Evolutionary conservation across 345 rosid genomes (phyloP).

Genomic region (Euphorbia lathyris): DNA sequence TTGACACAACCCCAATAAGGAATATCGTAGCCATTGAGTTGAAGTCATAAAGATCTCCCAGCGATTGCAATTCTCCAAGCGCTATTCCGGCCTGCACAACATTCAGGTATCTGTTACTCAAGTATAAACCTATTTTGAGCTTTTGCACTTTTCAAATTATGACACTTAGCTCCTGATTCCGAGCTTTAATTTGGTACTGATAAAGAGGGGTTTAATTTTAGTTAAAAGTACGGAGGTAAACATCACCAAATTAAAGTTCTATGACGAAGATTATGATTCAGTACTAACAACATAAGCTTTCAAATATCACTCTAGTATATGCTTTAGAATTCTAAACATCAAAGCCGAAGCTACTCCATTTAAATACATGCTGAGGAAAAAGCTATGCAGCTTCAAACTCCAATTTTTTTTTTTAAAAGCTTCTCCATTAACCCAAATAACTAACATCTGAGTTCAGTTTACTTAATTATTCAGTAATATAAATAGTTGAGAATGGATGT

Average conservation of each 20-base stretch:
- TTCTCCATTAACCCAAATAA: not conserved
- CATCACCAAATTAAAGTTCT: no score
- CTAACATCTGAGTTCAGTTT: not conserved
- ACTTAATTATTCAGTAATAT: not conserved
- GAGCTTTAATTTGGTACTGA: no score
- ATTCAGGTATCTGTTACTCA: not conserved
- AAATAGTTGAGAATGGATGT: not conserved
- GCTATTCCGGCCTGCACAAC: conserved; percentile 78
- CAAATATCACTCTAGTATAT: not conserved
- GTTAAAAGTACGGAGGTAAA: no score
- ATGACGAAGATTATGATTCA: no score
- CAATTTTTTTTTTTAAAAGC: not conserved
- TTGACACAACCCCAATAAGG: conserved; percentile 68
- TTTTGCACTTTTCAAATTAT: no score
- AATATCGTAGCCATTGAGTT: conserved; percentile 75
- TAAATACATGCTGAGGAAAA: not conserved
- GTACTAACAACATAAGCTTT: not conserved
- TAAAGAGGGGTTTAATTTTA: no score
- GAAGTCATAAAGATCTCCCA: conserved; percentile 84
- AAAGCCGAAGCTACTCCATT: not conserved
- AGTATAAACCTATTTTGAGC: no score
- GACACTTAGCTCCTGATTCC: no score
- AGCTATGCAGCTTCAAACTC: not conserved
- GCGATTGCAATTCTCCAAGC: conserved; percentile 75
- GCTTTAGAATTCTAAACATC: no score